phyloP scores from a whole-genome alignment of 805 yeast genomes.

The Priceomyces medius region DNA sequence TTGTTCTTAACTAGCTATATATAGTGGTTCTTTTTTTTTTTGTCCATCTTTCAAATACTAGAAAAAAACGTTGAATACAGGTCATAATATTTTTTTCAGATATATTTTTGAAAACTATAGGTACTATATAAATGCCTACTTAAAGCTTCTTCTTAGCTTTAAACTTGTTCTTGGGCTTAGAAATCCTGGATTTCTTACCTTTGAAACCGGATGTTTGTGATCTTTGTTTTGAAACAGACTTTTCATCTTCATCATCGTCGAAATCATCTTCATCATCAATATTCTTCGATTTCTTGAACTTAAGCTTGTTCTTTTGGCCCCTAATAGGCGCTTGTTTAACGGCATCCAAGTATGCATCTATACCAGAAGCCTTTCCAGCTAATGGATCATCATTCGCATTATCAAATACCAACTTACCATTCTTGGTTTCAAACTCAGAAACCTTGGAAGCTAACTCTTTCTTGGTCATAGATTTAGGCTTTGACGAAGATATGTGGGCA shows the following conservation, averaged over 20 bases:
- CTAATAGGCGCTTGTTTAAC: constrained; percentile 90
- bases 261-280: constrained; percentile 52
- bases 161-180: constrained; percentile 48
- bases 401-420: constrained; percentile 68
- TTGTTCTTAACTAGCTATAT: neutral
- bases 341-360: constrained; percentile 92
- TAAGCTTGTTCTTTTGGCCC: constrained; percentile 89
- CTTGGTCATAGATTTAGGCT: constrained; percentile 61
- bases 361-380: constrained; percentile 51
- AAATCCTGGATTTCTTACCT: constrained; percentile 22
- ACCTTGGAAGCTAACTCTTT: constrained; percentile 36
- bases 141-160: constrained; percentile 61
- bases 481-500: constrained; percentile 85
- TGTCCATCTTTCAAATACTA: neutral
- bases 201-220: constrained; percentile 12
- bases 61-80: constrained; percentile 4
- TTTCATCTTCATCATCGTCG: constrained; percentile 38
- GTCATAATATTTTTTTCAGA: neutral
- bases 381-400: constrained; percentile 53
- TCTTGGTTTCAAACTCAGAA: constrained; percentile 48
- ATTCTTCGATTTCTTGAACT: constrained; percentile 67
- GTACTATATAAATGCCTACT: constrained; percentile 4
- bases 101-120: constrained; percentile 1
- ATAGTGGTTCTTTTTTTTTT: neutral
- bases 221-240: constrained; percentile 10